Conservation (phyloP, 305 asterid genomes). For the Fraxinus angustifolia region DNA sequence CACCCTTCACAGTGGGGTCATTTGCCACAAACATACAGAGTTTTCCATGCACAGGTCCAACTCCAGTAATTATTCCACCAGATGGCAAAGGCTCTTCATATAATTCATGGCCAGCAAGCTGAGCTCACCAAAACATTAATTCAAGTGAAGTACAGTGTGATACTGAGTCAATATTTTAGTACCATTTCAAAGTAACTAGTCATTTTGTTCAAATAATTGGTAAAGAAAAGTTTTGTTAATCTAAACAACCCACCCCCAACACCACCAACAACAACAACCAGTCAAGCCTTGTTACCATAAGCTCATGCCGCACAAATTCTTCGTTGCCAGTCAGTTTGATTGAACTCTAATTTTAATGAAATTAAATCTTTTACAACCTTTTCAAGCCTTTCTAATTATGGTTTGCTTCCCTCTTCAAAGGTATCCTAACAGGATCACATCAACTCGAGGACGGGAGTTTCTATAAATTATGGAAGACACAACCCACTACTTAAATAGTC, state of each 20-base stretch:
- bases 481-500: not conserved
- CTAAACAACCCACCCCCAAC: not conserved
- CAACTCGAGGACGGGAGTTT: not conserved
- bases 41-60: slow-evolving; percentile 80
- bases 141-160: slow-evolving; percentile 15
- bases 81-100: slow-evolving; percentile 79
- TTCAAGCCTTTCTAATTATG: not conserved
- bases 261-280: not conserved
- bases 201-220: not conserved
- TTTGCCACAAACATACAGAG: slow-evolving; percentile 95
- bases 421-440: not conserved
- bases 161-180: slow-evolving; percentile 6
- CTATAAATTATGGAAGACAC: not conserved
- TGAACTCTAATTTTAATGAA: not conserved
- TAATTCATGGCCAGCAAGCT: slow-evolving; percentile 93
- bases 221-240: not conserved
- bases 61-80: slow-evolving; percentile 88
- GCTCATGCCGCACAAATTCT: not conserved
- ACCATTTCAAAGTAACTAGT: not conserved
- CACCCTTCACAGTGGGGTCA: slow-evolving; percentile 96
- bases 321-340: not conserved
- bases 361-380: not conserved
- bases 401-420: not conserved
- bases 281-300: not conserved
- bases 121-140: slow-evolving; percentile 19